A percentile compares a stretch with the other conserved stretches of the same genome.
These are phyloP conservation scores for Tricholoma sp. DNA, from an alignment of 768 basidiomycete species.

Conservation along the genomic window DNA sequence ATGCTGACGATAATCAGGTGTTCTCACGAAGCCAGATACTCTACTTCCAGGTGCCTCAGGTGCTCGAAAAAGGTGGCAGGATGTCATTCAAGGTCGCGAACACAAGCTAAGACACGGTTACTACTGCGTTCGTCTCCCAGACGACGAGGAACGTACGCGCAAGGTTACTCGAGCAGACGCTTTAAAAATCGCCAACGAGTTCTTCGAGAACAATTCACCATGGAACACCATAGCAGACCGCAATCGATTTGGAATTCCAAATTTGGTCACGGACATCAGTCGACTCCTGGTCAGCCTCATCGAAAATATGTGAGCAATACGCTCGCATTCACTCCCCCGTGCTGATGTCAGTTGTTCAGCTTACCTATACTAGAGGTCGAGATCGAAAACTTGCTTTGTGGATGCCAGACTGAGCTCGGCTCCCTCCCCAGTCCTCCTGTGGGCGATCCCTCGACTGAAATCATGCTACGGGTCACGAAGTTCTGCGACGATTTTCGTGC, in stretches of 20 bases:
- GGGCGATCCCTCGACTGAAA: constrained; percentile 31
- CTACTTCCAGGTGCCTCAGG: constrained; percentile 33
- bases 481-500: constrained; percentile 27
- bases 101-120: constrained; percentile 37
- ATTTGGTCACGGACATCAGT: constrained; percentile 31
- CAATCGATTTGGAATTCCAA: constrained; percentile 30
- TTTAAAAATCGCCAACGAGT: constrained; percentile 25
- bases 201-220: constrained; percentile 29
- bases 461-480: constrained; percentile 28
- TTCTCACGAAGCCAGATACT: constrained; percentile 53
- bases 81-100: constrained; percentile 33
- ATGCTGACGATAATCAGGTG: constrained; percentile 27
- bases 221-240: constrained; percentile 26
- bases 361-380: constrained; percentile 26
- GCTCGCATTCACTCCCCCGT: background rate
- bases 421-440: constrained; percentile 24
- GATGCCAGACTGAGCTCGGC: constrained; percentile 20
- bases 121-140: constrained; percentile 40
- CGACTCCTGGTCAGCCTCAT: constrained; percentile 33
- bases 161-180: constrained; percentile 26
- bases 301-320: constrained; percentile 19
- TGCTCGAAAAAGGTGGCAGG: constrained; percentile 34
- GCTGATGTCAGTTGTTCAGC: constrained; percentile 7
- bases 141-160: constrained; percentile 28
- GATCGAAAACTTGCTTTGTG: constrained; percentile 16